Base-by-base conservation (phyloP, 164 flowering plant species). In the Dillenia turbinata region DNA sequence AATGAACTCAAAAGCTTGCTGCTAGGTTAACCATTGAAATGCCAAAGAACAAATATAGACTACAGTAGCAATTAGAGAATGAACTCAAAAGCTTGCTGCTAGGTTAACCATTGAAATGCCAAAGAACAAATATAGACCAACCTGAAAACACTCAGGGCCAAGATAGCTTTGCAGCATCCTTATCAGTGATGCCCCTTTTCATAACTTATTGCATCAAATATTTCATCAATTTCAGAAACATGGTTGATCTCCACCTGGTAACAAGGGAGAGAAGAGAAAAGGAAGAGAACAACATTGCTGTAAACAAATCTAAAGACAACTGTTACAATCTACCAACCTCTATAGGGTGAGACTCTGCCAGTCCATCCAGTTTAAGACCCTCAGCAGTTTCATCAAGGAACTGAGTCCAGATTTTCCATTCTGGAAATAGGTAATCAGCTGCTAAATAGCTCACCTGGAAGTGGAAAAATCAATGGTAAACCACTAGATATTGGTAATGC, bases 361-460 rank as follows among this genome's bases (percentile, higher is more conserved):
- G 96, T 15, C 87, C 96, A 77, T 95, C 99, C 63, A 95, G 66
- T 64, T 81, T 81, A 56, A 95, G 97, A 54, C 99, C 99, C 52
- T 73, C 91, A 53, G 86, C 81, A 60, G 79, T 80, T 76, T 90
- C 79, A 60, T 85, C 94, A 59, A 92, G 91, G 80, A 95, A 95
- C 66, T 92, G 99, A 66, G 94, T 89, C 99, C 99, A 95, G 70
- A 95, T 76, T 70, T 95, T 81, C 99, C 97, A 95, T 59, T 89
- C 94, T 11, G 99, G 99, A 70, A 92, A 95, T 70, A 95, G 67
- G 77, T 72, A 73, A 81, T 95, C 99, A 77, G 79, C 66, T 16
- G 99, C 94, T 52, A 95, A 75, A 74, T 95, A 95, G 75, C 97
- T 88, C 59, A 95, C 92, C 99, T 91, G 69, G 52, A 66, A 56